Base-by-base conservation (phyloP, 208 protist genomes). In the Naegleria gruberi region DNA sequence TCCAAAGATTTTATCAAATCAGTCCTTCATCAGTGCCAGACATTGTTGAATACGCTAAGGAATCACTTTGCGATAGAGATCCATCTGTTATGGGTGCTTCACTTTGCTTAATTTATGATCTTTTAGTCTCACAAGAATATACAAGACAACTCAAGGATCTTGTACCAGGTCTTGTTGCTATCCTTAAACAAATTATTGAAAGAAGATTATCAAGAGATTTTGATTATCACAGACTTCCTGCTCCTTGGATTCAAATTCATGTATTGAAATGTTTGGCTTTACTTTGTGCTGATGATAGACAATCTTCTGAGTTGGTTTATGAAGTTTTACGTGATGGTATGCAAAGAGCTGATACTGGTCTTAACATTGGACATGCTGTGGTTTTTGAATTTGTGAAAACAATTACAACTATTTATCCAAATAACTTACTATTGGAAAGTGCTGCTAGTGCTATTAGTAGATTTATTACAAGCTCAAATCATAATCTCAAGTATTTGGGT, bases 201-300 rank as follows among this genome's bases (percentile, higher is more conserved):
- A 93, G 96, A 65, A 94, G 96, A 19, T 94, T 99, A 40, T 91
- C 97, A 45, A 91, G 92, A 42, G 93, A 94, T 26, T 99, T 97
- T 93, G 96, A 98, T 55, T 99, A 99, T 92, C 98, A 99, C 92
- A 94, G 95, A 90, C 94, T 98, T 34, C 98, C 97, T 43, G 97
- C 97, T 17, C 98, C 98, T 47, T 99, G 98, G 98, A 93, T 99
- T 34, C 98, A 99, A 94, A 97, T 99, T 65, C 92, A 95, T 45
- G 89, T 98, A 12, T 90, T 99, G 12, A 93, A 95, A 44, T 77
- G 98, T 19, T 86, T 99, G 34, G 74, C 93, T 17, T 90, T 97
- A 10, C 92, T 98, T 37, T 92, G 95, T 45, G 83, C 87, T 47
- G 91, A 96, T 89, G 93, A 98, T 85, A 44, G 65, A 43, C 89